These are phyloP conservation scores for Tetrahymena elliotti DNA, from an alignment of 73 alveolate genomes.

Conservation along the genomic window DNA sequence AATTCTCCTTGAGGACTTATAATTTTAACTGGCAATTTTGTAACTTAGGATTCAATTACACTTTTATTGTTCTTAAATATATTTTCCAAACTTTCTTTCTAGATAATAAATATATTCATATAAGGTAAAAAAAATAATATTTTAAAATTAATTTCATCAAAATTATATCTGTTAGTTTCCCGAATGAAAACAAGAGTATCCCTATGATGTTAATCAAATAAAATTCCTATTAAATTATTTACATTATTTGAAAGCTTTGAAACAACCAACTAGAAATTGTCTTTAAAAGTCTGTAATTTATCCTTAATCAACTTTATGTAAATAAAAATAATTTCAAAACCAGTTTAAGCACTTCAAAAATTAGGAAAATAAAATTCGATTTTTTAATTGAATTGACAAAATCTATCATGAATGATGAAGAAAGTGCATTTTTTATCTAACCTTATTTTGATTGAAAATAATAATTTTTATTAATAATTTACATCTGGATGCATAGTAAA, in stretches of 20 bases:
- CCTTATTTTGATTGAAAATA: background rate
- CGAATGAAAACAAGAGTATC: no score
- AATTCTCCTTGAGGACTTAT: background rate
- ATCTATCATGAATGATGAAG: background rate
- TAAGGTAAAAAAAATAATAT: background rate
- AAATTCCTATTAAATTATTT: background rate
- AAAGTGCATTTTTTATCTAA: background rate
- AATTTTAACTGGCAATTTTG: background rate
- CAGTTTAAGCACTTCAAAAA: no score
- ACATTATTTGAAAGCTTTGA: background rate
- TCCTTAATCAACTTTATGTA: background rate
- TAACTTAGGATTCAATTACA: background rate
- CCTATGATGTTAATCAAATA: no score
- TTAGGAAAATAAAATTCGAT: no score
- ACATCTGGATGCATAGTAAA: constrained; percentile 1
- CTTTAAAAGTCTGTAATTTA: background rate
- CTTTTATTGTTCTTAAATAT: background rate
- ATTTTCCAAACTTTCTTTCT: background rate
- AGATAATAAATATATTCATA: background rate
- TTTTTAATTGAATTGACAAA: no score
- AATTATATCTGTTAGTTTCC: no score
- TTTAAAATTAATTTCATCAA: no score
- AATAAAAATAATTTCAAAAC: background rate
- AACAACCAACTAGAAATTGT: background rate
- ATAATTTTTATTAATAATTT: background rate